Base-by-base conservation (phyloP, 164 flowering plant species). In the Berberis thunbergii region DNA sequence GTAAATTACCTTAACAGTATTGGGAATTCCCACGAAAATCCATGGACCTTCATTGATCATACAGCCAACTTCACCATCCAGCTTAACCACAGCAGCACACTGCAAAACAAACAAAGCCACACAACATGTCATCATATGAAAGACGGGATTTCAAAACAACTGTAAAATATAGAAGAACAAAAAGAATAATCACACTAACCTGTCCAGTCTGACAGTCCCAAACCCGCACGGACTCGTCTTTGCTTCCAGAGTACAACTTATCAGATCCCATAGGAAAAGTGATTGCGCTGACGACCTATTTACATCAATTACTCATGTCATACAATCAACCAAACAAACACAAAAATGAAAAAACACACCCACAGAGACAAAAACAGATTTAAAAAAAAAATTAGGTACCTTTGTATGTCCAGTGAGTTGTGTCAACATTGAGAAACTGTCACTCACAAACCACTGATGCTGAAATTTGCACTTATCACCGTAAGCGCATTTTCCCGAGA, bases 31-130 rank as follows among this genome's bases (percentile, higher is more conserved):
- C 62, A 87, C 86, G 77, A 94, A 94, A 12, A 94, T 49, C 97
- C 96, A 94, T 40, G 97, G 93, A 46, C 99, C 97, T 81, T 91
- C 99, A 78, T 83, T 87, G 26, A 94, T 84, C 90, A 94, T 79
- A 69, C 91, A 87, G 45, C 99, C 97, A 41, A 94, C 77, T 74
- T 92, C 95, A 69, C 81, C 87, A 11, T 89, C 96, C 71, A 91
- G 70, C 75, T 78, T 81, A 54, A 84, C 52, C n/a, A 76, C 79
- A 41, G 69, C 81, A 55, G 72, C 75, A 75, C 97, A 84, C 99
- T 94, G 72, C 62, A 72, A 60, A 49, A 71, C n/a, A 48, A 8
- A 45, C 6, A 68, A 50, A 67, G 7, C 43, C 4, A 39, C 66
- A 59, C 12, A 44, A 4, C 6, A n/a, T 40, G 41, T 9, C 54